phyloP scores from a whole-genome alignment of 768 basidiomycete genomes.

The Mycena filopes region DNA sequence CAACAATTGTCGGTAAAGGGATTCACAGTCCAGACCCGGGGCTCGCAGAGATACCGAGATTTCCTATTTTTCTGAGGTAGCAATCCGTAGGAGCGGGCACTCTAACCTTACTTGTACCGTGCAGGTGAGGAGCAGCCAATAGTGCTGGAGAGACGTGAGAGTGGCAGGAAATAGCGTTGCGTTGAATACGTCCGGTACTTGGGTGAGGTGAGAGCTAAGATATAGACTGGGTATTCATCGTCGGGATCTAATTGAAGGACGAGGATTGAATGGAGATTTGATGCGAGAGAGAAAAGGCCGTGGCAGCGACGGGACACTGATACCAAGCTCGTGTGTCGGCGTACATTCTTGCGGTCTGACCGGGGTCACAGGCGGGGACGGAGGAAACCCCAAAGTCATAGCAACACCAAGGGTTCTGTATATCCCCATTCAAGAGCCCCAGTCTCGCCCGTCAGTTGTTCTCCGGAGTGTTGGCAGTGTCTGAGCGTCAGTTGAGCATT shows the following conservation, averaged over 20 bases:
- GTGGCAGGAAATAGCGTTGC: not conserved
- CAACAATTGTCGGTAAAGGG: not conserved
- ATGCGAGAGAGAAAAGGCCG: not conserved
- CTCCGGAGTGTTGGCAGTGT: not conserved
- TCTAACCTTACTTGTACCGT: slow-evolving; percentile 8
- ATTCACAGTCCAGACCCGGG: not conserved
- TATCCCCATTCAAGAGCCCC: slow-evolving; percentile 16
- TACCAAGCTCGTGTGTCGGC: not conserved
- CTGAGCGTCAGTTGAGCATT: not conserved
- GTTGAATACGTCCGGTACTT: not conserved
- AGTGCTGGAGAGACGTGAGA: not conserved
- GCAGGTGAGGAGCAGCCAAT: not conserved
- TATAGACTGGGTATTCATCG: slow-evolving; percentile 17
- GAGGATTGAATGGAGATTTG: not conserved
- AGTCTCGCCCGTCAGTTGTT: slow-evolving; percentile 7
- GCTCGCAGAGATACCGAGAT: not conserved
- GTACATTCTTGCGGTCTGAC: slow-evolving; percentile 29
- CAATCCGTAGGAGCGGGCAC: slow-evolving; percentile 1
- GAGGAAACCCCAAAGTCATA: slow-evolving; percentile 2
- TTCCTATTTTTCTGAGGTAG: not conserved
- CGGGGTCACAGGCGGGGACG: slow-evolving; percentile 21
- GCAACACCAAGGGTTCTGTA: not conserved
- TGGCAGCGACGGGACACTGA: slow-evolving; percentile 11
- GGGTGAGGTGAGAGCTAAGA: slow-evolving; percentile 3
- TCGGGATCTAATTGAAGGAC: slow-evolving; percentile 20